These are phyloP conservation scores for Colletotrichum godetiae DNA, from an alignment of 2,329 filamentous ascomycete species.

Conservation along the genomic window DNA sequence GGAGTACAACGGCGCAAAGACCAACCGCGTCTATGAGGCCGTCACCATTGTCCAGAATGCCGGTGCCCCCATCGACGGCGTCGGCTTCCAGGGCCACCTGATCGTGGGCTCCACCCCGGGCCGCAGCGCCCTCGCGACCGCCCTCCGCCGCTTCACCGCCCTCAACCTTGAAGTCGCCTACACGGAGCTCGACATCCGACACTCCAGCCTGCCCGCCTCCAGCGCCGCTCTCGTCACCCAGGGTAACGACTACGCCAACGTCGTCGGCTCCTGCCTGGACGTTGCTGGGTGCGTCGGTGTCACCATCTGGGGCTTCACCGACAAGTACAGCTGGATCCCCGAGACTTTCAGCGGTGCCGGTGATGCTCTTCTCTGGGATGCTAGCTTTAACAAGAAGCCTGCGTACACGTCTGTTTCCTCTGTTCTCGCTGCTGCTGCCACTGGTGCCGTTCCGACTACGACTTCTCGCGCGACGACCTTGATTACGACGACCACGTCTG, in stretches of 20 bases:
- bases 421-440: conserved; percentile 45
- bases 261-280: conserved; percentile 51
- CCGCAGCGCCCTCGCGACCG: conserved; percentile 54
- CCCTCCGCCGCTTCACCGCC: conserved; percentile 61
- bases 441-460: conserved; percentile 22
- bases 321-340: conserved; percentile 53
- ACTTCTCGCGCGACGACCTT: conserved; percentile 8
- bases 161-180: conserved; percentile 68
- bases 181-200: conserved; percentile 72
- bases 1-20: conserved; percentile 53
- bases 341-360: conserved; percentile 52
- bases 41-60: conserved; percentile 48
- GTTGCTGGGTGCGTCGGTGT: conserved; percentile 54
- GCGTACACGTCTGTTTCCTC: conserved; percentile 52
- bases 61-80: conserved; percentile 62
- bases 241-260: conserved; percentile 56
- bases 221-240: conserved; percentile 55
- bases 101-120: conserved; percentile 56
- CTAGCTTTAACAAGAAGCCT: conserved; percentile 51
- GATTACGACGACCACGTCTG: conserved; percentile 8
- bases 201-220: conserved; percentile 56
- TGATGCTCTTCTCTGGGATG: conserved; percentile 52
- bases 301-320: conserved; percentile 56
- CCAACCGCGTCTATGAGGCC: conserved; percentile 46
- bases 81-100: conserved; percentile 64